A percentile compares a stretch with the other conserved stretches of the same genome.
Conservation (phyloP, 768 basidiomycete species). For the Podaxis carcinomalis region DNA sequence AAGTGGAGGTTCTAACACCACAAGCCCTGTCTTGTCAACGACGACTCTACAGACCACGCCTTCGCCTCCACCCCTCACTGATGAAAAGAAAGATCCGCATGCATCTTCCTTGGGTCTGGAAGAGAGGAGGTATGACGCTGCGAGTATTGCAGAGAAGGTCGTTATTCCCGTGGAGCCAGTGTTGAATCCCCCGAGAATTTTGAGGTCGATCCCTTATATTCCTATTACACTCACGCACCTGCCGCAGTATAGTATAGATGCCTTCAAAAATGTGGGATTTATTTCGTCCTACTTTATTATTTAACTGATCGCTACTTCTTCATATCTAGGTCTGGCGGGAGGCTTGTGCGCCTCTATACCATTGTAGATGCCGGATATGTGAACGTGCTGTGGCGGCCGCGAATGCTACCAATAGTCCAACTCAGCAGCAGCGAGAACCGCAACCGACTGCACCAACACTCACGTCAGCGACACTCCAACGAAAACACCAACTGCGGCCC, state of each 20-base stretch:
- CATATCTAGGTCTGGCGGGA: slow-evolving; percentile 63
- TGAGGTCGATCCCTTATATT: slow-evolving; percentile 67
- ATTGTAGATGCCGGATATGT: slow-evolving; percentile 71
- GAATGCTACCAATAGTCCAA: slow-evolving; percentile 30
- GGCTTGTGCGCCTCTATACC: slow-evolving; percentile 66
- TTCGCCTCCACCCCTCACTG: slow-evolving; percentile 54
- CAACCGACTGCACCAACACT: neutral
- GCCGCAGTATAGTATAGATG: slow-evolving; percentile 55
- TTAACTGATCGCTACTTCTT: neutral
- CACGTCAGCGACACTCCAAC: neutral
- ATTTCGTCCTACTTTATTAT: slow-evolving; percentile 1
- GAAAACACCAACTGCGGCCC: neutral
- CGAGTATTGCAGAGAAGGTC: slow-evolving; percentile 13
- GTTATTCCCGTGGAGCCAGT: slow-evolving; percentile 50
- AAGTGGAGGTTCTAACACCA: slow-evolving; percentile 48
- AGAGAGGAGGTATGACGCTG: neutral
- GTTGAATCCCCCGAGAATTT: slow-evolving; percentile 52
- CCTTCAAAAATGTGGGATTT: slow-evolving; percentile 48
- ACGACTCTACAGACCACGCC: slow-evolving; percentile 77
- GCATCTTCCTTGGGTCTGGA: neutral
- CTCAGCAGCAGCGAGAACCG: neutral
- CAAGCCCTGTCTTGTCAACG: slow-evolving; percentile 72
- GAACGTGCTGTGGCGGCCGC: slow-evolving; percentile 61
- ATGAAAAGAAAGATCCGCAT: slow-evolving; percentile 25
- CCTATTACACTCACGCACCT: slow-evolving; percentile 52